Evolutionary conservation across 129 eudicot species (phyloP), one percentile per base, ranked within the genome.

Genomic region (Chrysanthemum seticuspe): DNA sequence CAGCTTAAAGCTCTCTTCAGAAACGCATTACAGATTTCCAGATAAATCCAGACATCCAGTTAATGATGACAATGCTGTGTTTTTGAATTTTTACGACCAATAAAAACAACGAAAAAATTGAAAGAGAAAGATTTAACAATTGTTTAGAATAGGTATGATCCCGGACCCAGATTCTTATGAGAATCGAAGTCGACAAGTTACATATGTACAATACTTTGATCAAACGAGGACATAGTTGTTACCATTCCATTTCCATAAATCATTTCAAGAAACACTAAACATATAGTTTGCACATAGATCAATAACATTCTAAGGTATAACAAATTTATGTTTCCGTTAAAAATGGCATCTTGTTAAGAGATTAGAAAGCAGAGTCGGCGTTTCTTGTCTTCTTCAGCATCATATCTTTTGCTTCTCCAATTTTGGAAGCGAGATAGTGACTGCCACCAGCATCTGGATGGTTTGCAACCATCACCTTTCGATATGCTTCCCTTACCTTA

Each of bases 391-490:
- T 87, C 66, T 88, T 85, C 40, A 85, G 70, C 87, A 89, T 47
- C 74, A 89, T 61, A 16, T 89, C 96, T 71, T 89, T 89, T 2
- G 92, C 96, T 77, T 89, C 88, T 9, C 88, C 85, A 34, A 89
- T 84, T 76, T 89, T 89, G 54, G 96, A 84, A 73, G 96, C 92
- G 59, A 89, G 89, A 76, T 84, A 89, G 65, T 89, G 96, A 66
- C 90, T 87, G 11, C 92, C 92, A 0, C 96, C 92, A 44, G 90
- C 88, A 58, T 91, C 95, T 11, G 91, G 95, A 81, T 87, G 95
- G 78, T 91, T 87, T 12, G 95, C 95, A 1, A 88, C 85, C 97
- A 91, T 91, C 78, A 86, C 88, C 76, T 85, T 80, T 79, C 92
- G 73, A 69, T 88, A 95, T 15, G 97, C 96, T 65, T 91, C 96